Base-by-base conservation (phyloP, 2,329 filamentous ascomycete species). In the Gnomoniopsis smithogilvyi region DNA sequence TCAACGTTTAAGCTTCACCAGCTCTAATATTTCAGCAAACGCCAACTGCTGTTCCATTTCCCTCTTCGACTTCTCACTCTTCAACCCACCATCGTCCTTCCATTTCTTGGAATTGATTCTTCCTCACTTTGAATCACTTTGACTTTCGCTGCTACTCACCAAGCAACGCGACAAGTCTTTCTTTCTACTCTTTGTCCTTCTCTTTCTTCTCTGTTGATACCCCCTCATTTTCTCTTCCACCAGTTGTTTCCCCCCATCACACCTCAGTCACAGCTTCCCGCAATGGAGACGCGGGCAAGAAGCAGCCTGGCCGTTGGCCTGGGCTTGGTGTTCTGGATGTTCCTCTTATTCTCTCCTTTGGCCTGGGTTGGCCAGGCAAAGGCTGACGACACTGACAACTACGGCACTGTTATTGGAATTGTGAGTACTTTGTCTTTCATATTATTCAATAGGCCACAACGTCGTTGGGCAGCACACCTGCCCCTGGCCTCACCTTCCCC, bases 321-420 rank as follows among this genome's bases (percentile, higher is more conserved):
- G 83, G 92, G 92, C 85, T 79, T 95, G 74, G 81, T 96, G 77
- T 88, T 93, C 80, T 97, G 96, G 82, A 89, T 97, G 70, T 86
- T 92, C 73, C 86, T 96, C 65, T 86, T 98, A 66, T 91, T 99
- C 70, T 86, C 90, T 65, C 92, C 93, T 67, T 82, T 96, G 72
- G 89, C 92, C 65, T 89, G 98, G 72, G 85, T 96, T 67, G 87
- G 89, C 77, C 84, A 88, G 66, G 94, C 88, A 62, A 78, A 84
- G 69, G 86, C 89, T 59, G 85, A 91, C 65, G 87, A 92, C 69
- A 81, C 84, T 67, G 88, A 93, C 60, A 88, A 85, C 72, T 91
- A 91, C 76, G 92, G 92, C 74, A 94, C 89, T 70, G 92, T 96
- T 68, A 93, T 96, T 70, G 92, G 92, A 86, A 96, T 96, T 79